These are phyloP conservation scores for Dalbergia oliveri DNA, from an alignment of 306 rosid genomes.

Conservation along the genomic window DNA sequence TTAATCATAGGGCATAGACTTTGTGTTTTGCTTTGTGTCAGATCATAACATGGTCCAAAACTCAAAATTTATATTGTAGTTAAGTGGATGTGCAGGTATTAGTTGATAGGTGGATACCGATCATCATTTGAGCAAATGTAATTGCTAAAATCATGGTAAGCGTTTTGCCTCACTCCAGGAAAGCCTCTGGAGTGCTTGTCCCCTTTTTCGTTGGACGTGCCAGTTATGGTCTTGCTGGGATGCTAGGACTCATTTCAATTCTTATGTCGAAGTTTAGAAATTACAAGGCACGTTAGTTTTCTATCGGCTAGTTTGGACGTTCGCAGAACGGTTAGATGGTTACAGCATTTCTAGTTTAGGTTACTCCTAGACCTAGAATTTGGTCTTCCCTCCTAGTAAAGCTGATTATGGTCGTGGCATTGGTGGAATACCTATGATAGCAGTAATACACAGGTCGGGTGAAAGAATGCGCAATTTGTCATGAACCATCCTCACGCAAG, in stretches of 20 bases:
- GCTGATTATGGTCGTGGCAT: neutral
- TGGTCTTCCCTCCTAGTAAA: neutral
- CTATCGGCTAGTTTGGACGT: neutral
- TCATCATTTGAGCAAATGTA: conserved; percentile 7
- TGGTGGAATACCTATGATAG: neutral
- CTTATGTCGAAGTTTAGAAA: neutral
- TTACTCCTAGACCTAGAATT: neutral
- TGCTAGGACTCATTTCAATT: neutral
- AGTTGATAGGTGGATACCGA: neutral
- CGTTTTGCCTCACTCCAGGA: neutral
- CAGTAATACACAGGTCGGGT: neutral
- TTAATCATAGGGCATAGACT: neutral
- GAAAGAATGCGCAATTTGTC: neutral
- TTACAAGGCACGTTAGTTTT: neutral
- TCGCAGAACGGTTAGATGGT: neutral
- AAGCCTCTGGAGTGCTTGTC: neutral
- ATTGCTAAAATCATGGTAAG: neutral
- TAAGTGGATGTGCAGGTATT: conserved; percentile 20
- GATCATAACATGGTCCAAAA: neutral
- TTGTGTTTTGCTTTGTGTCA: conserved; percentile 30
- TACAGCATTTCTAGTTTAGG: neutral
- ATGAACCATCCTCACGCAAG: too few species aligned
- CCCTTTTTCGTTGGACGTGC: neutral
- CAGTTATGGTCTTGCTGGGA: neutral
- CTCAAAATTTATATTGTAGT: neutral